Evolutionary conservation across 306 rosid genomes (phyloP).

Genomic region (Pueraria montana): DNA sequence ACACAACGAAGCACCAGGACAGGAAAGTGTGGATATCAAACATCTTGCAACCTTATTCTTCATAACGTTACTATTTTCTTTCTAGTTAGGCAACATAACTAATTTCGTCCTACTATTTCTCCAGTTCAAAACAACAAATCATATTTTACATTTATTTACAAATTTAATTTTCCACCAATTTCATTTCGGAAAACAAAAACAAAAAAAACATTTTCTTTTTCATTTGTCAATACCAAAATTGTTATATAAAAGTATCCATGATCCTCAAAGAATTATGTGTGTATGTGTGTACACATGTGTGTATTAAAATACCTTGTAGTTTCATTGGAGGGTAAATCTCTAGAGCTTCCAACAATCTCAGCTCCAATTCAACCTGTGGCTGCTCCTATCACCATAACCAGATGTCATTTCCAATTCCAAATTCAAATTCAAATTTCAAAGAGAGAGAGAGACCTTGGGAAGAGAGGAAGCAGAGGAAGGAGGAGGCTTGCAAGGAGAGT

Average conservation of each 20-base stretch:
- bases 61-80: not conserved
- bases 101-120: not conserved
- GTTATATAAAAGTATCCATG: slow-evolving; percentile 12
- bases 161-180: not conserved
- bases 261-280: not conserved
- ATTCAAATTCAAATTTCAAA: not conserved
- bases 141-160: not conserved
- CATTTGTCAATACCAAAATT: not conserved
- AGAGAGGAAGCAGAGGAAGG: slow-evolving; percentile 97
- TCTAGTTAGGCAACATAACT: not conserved
- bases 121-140: slow-evolving; percentile 1
- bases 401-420: not conserved
- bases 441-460: slow-evolving; percentile 67
- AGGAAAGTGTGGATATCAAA: slow-evolving; percentile 6
- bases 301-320: slow-evolving; percentile 62
- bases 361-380: slow-evolving; percentile 89
- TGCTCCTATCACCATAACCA: slow-evolving; percentile 69
- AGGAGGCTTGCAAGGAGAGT: slow-evolving; percentile 97
- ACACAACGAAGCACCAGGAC: not conserved
- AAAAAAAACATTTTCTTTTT: not conserved
- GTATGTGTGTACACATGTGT: not conserved
- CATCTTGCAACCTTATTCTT: slow-evolving; percentile 10
- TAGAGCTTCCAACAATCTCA: slow-evolving; percentile 78
- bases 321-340: slow-evolving; percentile 83
- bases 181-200: too few species aligned